Conservation (phyloP, 1,284 basidiomycete species). For the Irpex rosettiformis region DNA sequence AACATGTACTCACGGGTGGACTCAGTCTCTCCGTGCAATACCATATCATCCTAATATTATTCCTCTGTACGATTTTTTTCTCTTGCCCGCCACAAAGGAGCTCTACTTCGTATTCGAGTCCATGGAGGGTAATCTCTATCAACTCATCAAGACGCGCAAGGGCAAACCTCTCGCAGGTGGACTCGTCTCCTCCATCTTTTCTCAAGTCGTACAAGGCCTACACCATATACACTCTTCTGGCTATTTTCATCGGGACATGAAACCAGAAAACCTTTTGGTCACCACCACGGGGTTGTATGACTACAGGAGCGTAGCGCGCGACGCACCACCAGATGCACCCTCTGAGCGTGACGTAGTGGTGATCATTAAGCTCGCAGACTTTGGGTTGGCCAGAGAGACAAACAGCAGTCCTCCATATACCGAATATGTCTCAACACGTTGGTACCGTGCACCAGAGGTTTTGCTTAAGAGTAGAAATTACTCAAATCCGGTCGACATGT, state of each 20-base stretch:
- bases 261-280: slow-evolving; percentile 99
- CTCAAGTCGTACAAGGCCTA: slow-evolving; percentile 88
- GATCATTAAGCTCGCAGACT: slow-evolving; percentile 98
- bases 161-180: slow-evolving; percentile 93
- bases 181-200: slow-evolving; percentile 92
- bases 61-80: slow-evolving; percentile 98
- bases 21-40: slow-evolving; percentile 89
- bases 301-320: slow-evolving; percentile 78
- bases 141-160: slow-evolving; percentile 96
- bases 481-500: slow-evolving; percentile 97
- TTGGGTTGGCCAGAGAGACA: slow-evolving; percentile 94
- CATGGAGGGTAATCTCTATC: slow-evolving; percentile 99
- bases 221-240: slow-evolving; percentile 91
- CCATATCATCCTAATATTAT: slow-evolving; percentile 97
- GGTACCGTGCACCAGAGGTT: slow-evolving; percentile 99
- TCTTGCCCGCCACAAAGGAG: slow-evolving; percentile 89
- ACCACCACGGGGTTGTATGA: slow-evolving; percentile 98
- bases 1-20: too few relatives aligned
- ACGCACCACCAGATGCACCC: slow-evolving; percentile 52
- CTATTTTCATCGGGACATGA: slow-evolving; percentile 99
- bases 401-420: slow-evolving; percentile 91
- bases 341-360: slow-evolving; percentile 93
- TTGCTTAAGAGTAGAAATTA: slow-evolving; percentile 90
- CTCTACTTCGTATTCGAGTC: slow-evolving; percentile 99
- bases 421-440: slow-evolving; percentile 97